These are phyloP conservation scores for Apiotrichum akiyoshidainum DNA, from an alignment of 1,284 basidiomycete species.

Conservation along the genomic window DNA sequence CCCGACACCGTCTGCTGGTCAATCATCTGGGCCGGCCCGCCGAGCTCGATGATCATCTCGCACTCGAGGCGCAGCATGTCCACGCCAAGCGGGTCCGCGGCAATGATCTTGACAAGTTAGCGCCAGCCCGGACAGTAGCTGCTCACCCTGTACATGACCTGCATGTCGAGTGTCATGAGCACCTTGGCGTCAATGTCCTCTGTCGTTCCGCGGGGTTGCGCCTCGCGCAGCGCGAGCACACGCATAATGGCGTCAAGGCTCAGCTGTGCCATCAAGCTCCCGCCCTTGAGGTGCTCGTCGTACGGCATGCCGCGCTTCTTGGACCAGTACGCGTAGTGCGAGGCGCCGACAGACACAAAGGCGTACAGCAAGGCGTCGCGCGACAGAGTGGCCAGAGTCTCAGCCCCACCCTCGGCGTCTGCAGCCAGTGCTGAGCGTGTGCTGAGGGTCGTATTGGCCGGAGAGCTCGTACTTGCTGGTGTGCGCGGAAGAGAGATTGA, in stretches of 20 bases:
- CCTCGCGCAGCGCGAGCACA: no score
- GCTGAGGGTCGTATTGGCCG: no score
- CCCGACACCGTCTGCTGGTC: no score
- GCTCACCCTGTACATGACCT: slow-evolving; percentile 2
- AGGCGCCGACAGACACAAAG: slow-evolving; percentile 8
- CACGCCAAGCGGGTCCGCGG: slow-evolving; percentile 6
- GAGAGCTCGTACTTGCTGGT: no score
- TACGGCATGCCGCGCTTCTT: slow-evolving; percentile 2
- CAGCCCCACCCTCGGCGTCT: no score
- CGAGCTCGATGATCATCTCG: background rate
- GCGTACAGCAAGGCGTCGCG: slow-evolving; percentile 13
- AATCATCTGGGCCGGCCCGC: no score
- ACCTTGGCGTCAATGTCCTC: slow-evolving; percentile 1
- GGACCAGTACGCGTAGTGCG: slow-evolving; percentile 15
- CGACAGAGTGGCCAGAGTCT: slow-evolving; percentile 1
- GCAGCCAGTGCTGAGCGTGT: no score
- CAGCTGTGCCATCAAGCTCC: slow-evolving; percentile 1
- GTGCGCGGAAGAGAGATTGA: background rate
- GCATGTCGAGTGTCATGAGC: slow-evolving; percentile 7
- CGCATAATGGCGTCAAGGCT: background rate
- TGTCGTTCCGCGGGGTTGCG: background rate
- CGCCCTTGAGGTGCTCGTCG: slow-evolving; percentile 9
- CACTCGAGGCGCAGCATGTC: background rate
- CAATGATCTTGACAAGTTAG: background rate
- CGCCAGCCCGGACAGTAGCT: background rate